These are phyloP conservation scores for Paratinospora sagittata DNA, from an alignment of 164 flowering plant genomes.

Conservation along the genomic window DNA sequence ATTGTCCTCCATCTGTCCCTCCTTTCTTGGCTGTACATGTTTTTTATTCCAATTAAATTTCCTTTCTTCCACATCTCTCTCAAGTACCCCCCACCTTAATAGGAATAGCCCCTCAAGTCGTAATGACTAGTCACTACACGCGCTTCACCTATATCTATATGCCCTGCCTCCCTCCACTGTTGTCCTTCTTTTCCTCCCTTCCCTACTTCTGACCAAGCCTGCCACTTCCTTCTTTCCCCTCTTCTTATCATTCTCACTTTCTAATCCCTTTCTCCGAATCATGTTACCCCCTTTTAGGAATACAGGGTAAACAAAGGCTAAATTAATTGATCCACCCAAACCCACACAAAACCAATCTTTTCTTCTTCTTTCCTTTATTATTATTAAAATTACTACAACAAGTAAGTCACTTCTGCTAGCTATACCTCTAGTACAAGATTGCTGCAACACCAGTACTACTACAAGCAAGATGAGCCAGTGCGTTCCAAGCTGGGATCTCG, in stretches of 20 bases:
- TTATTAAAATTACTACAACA: background rate
- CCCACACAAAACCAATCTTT: no score
- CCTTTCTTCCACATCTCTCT: no score
- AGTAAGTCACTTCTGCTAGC: background rate
- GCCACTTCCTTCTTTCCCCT: background rate
- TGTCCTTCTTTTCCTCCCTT: background rate
- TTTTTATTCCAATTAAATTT: background rate
- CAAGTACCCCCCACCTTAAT: no score
- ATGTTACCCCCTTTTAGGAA: no score
- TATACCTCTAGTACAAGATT: background rate
- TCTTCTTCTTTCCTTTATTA: no score
- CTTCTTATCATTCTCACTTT: no score
- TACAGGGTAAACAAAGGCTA: no score
- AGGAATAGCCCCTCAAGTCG: no score
- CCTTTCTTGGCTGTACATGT: background rate
- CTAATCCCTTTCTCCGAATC: no score
- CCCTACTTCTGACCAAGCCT: background rate
- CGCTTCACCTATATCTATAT: no score
- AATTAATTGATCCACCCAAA: background rate
- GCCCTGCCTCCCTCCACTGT: background rate
- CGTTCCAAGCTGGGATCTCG: slow-evolving; percentile 69
- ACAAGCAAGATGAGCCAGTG: slow-evolving; percentile 53
- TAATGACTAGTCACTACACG: no score
- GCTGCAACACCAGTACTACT: background rate
- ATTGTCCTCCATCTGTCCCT: background rate